A percentile compares a stretch with the other conserved stretches of the same genome.
These are phyloP conservation scores for Candida tammaniensis DNA, from an alignment of 805 yeast genomes.

Conservation along the genomic window DNA sequence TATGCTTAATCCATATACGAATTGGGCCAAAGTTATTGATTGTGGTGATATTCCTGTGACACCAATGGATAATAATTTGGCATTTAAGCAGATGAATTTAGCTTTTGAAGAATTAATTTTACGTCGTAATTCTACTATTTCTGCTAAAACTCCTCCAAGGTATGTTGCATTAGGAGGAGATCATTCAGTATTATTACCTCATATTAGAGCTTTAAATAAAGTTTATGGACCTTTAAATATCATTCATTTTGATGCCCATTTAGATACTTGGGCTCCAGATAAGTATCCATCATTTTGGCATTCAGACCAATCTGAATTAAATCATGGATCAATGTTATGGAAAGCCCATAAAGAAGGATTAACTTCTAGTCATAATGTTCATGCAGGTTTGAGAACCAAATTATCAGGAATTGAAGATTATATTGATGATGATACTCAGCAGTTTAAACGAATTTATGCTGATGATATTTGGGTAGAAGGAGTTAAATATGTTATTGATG, in stretches of 20 bases:
- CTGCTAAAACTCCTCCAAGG: slow-evolving; percentile 47
- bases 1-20: slow-evolving; percentile 47
- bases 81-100: slow-evolving; percentile 51
- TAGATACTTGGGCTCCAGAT: slow-evolving; percentile 78
- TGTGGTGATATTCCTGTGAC: slow-evolving; percentile 60
- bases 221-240: slow-evolving; percentile 68
- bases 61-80: slow-evolving; percentile 56
- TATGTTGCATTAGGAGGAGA: slow-evolving; percentile 80
- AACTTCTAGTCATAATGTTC: slow-evolving; percentile 56
- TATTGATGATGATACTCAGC: slow-evolving; percentile 62
- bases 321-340: slow-evolving; percentile 89
- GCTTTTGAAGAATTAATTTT: slow-evolving; percentile 57
- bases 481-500: slow-evolving; percentile 52
- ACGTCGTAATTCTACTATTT: slow-evolving; percentile 24
- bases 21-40: slow-evolving; percentile 50
- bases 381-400: slow-evolving; percentile 76
- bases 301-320: slow-evolving; percentile 57
- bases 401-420: slow-evolving; percentile 63
- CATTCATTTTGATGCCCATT: slow-evolving; percentile 82
- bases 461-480: slow-evolving; percentile 76
- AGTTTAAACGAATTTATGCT: slow-evolving; percentile 66
- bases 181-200: slow-evolving; percentile 73
- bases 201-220: slow-evolving; percentile 59
- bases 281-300: slow-evolving; percentile 65
- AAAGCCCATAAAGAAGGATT: slow-evolving; percentile 71